A percentile compares a stretch with the other conserved stretches of the same genome.
phyloP scores from a whole-genome alignment of 768 basidiomycete species.

The Russula griseocarnosa region DNA sequence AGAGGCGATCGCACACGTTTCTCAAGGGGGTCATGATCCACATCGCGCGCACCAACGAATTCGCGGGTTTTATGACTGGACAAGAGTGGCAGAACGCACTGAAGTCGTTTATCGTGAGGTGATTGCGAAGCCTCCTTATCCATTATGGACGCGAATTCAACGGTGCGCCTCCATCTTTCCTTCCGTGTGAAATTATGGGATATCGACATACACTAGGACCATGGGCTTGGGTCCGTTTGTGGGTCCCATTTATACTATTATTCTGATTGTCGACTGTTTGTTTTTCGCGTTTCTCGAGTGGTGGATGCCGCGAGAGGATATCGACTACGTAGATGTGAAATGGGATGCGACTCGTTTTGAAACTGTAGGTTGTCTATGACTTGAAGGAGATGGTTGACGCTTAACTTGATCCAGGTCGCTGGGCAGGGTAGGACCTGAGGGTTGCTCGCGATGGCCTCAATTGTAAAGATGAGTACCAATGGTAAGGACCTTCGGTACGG shows the following conservation, averaged over 20 bases:
- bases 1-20: conserved; percentile 70
- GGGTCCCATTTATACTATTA: conserved; percentile 84
- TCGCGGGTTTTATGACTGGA: conserved; percentile 85
- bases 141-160: conserved; percentile 72
- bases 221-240: conserved; percentile 74
- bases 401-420: conserved; percentile 2
- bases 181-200: neutral
- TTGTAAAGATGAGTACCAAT: neutral
- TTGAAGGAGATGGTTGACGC: neutral
- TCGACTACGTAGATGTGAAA: conserved; percentile 67
- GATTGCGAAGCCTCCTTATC: conserved; percentile 53
- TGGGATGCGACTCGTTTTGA: conserved; percentile 49
- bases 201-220: conserved; percentile 46
- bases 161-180: conserved; percentile 45
- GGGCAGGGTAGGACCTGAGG: conserved; percentile 13
- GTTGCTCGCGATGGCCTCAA: neutral
- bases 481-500: neutral
- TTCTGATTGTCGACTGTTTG: conserved; percentile 83
- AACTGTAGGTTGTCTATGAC: conserved; percentile 31
- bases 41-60: conserved; percentile 70
- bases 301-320: conserved; percentile 70
- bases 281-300: conserved; percentile 84
- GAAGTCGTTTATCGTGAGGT: conserved; percentile 78
- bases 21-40: conserved; percentile 68
- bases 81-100: conserved; percentile 69